A percentile compares a stretch with the other conserved stretches of the same genome.
Evolutionary conservation across 2,329 filamentous ascomycete genomes (phyloP).

Genomic region (Aspergillus uvarum): DNA sequence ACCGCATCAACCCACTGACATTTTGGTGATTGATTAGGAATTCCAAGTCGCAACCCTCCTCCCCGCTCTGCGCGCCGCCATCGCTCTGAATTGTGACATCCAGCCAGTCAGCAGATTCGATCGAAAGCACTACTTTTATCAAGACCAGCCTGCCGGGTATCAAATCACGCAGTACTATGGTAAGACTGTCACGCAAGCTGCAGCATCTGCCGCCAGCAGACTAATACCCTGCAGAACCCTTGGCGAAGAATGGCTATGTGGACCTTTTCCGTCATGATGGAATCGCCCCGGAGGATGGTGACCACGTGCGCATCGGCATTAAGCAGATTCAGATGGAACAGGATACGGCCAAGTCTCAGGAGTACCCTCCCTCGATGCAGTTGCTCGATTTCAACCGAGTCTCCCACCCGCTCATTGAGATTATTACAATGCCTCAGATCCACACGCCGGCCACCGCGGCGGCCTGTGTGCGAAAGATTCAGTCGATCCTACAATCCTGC

Average conservation of each 20-base stretch:
- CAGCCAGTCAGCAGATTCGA: conserved; percentile 81
- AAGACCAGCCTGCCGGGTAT: conserved; percentile 94
- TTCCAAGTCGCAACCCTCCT: conserved; percentile 82
- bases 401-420: conserved; percentile 86
- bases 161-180: conserved; percentile 96
- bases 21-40: conserved; percentile 33
- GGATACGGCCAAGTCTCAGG: conserved; percentile 91
- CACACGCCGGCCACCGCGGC: conserved; percentile 85
- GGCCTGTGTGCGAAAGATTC: conserved; percentile 84
- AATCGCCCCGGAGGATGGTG: conserved; percentile 70
- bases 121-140: conserved; percentile 98
- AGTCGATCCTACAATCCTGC: conserved; percentile 73
- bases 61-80: conserved; percentile 84
- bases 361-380: conserved; percentile 69
- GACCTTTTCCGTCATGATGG: conserved; percentile 72
- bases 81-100: conserved; percentile 78
- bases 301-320: conserved; percentile 72
- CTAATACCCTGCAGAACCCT: conserved; percentile 49
- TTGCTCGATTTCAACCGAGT: conserved; percentile 94
- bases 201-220: background rate
- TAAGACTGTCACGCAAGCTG: conserved; percentile 19
- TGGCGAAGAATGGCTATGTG: conserved; percentile 69
- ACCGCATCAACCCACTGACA: background rate
- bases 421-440: conserved; percentile 88
- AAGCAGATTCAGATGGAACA: conserved; percentile 97